Evolutionary conservation across 2,329 filamentous ascomycete genomes (phyloP).

Genomic region (Alternaria conjuncta): DNA sequence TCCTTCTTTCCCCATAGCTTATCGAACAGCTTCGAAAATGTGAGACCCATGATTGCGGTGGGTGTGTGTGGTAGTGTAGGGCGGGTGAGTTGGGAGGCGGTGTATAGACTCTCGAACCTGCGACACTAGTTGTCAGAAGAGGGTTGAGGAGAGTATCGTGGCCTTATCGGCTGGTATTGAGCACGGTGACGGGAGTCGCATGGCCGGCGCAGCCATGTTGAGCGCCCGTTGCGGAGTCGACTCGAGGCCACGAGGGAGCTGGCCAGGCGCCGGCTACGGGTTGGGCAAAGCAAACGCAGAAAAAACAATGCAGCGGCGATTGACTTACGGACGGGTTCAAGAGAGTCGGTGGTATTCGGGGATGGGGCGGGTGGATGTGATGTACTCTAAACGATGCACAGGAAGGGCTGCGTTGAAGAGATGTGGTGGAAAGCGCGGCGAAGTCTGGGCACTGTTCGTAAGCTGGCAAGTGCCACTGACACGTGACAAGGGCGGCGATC

Average conservation of each 20-base stretch:
- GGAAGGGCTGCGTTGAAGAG: constrained; percentile 48
- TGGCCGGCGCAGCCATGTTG: constrained; percentile 28
- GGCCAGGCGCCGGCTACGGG: constrained; percentile 17
- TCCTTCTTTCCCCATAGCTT: constrained; percentile 99
- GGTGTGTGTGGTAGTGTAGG: constrained; percentile 34
- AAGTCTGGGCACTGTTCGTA: constrained; percentile 34
- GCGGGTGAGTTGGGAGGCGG: constrained; percentile 30
- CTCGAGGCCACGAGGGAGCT: constrained; percentile 29
- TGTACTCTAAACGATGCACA: constrained; percentile 50
- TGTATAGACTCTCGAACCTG: constrained; percentile 49
- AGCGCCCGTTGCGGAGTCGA: constrained; percentile 36
- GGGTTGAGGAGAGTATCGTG: constrained; percentile 20
- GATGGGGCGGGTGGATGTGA: constrained; percentile 46
- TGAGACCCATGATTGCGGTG: constrained; percentile 83
- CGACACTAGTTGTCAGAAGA: constrained; percentile 16
- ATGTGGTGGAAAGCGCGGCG: constrained; percentile 38
- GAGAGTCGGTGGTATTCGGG: constrained; percentile 43
- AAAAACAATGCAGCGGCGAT: constrained; percentile 20
- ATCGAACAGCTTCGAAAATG: constrained; percentile 94
- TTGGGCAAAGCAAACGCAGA: constrained; percentile 21
- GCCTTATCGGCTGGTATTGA: constrained; percentile 15
- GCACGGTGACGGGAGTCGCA: constrained; percentile 8
- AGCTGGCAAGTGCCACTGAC: constrained; percentile 32
- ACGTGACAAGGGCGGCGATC: constrained; percentile 39
- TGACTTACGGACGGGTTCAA: constrained; percentile 47